Conservation (phyloP, 306 rosid species). For the Corylus avellana region DNA sequence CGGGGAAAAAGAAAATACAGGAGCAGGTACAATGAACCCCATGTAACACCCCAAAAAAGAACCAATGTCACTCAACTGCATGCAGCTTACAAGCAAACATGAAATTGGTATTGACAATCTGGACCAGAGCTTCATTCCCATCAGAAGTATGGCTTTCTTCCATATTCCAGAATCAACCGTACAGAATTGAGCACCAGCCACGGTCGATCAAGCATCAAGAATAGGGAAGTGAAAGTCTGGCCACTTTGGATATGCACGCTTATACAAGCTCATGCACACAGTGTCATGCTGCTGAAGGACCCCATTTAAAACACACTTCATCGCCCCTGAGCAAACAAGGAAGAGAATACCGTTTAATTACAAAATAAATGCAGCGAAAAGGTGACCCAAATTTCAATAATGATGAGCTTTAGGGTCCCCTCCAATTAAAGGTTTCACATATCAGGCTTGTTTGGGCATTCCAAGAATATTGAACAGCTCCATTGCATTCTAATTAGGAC, state of each 20-base stretch:
- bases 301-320: slow-evolving; percentile 85
- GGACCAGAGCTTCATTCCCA: slow-evolving; percentile 97
- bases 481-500: background rate
- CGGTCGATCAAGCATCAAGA: slow-evolving; percentile 38
- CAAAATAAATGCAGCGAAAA: background rate
- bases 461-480: background rate
- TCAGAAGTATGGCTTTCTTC: slow-evolving; percentile 37
- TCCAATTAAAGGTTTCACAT: background rate
- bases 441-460: background rate
- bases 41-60: background rate
- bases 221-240: slow-evolving; percentile 59
- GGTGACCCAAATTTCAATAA: background rate
- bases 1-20: background rate
- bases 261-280: slow-evolving; percentile 75
- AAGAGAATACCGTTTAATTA: slow-evolving; percentile 3
- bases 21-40: background rate
- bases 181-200: slow-evolving; percentile 25
- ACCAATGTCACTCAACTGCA: slow-evolving; percentile 6
- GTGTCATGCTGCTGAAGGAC: slow-evolving; percentile 85
- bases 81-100: background rate
- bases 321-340: slow-evolving; percentile 53
- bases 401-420: background rate
- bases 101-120: slow-evolving; percentile 35
- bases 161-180: slow-evolving; percentile 22
- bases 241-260: slow-evolving; percentile 95